Conservation (phyloP, 768 basidiomycete species). For the Clavaria fumosa region DNA sequence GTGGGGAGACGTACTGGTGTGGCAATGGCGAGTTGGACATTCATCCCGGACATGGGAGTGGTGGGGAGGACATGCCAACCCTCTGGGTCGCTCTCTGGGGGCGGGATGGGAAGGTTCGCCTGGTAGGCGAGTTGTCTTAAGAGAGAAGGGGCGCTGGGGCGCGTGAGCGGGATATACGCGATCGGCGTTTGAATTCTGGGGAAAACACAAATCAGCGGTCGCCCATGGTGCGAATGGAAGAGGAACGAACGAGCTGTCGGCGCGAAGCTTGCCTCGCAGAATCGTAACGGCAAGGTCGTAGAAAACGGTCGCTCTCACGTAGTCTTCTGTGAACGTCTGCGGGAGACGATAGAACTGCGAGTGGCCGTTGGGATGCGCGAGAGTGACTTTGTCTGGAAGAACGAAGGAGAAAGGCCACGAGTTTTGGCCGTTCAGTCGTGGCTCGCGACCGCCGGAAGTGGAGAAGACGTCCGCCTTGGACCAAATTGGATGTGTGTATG, state of each 20-base stretch:
- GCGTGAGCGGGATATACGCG: conserved; percentile 32
- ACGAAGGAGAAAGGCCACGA: conserved; percentile 24
- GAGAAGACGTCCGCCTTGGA: conserved; percentile 16
- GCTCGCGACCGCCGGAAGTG: neutral
- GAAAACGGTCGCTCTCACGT: conserved; percentile 21
- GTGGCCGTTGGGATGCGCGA: conserved; percentile 11
- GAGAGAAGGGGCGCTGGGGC: conserved; percentile 30
- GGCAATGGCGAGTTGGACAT: conserved; percentile 28
- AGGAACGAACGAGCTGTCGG: conserved; percentile 21
- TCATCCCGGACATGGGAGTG: conserved; percentile 24
- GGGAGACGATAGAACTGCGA: conserved; percentile 19
- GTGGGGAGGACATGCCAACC: conserved; percentile 34
- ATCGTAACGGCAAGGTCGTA: conserved; percentile 23
- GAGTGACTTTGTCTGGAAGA: conserved; percentile 24
- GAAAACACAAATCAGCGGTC: neutral
- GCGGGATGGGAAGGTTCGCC: conserved; percentile 25
- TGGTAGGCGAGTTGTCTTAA: conserved; percentile 36
- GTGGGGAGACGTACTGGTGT: conserved; percentile 24
- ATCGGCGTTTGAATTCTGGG: conserved; percentile 33
- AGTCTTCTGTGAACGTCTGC: conserved; percentile 25
- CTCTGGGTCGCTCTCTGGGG: conserved; percentile 32
- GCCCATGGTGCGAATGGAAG: neutral
- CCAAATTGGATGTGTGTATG: conserved; percentile 23
- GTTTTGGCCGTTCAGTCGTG: conserved; percentile 16
- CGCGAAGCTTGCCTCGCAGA: conserved; percentile 18